A percentile compares a stretch with the other conserved stretches of the same genome.
Evolutionary conservation across 176 grass and related monocot genomes (phyloP).

Genomic region (Aegilops umbellulata): DNA sequence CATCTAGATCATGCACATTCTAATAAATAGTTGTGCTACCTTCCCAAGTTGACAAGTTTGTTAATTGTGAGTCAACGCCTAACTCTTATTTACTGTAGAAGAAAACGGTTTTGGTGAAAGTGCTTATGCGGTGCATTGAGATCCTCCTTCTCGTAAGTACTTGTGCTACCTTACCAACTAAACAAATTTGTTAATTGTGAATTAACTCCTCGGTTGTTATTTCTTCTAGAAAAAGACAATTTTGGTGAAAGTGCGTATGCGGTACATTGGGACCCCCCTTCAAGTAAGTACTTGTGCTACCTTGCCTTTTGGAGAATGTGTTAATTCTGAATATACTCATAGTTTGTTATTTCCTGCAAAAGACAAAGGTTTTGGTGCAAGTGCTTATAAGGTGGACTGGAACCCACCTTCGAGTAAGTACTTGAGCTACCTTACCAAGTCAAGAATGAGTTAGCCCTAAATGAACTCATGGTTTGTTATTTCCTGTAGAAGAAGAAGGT

Average conservation of each 20-base stretch:
- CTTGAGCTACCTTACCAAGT: too few species aligned
- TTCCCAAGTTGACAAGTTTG: not conserved
- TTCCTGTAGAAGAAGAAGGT: not conserved
- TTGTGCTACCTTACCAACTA: not conserved
- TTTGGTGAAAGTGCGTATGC: not conserved
- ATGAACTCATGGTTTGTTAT: not conserved
- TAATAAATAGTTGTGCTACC: not conserved
- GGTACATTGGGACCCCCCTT: not conserved
- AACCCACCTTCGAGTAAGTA: not conserved
- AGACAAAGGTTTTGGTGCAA: not conserved
- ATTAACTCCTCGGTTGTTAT: not conserved
- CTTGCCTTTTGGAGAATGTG: not conserved
- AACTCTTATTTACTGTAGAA: not conserved
- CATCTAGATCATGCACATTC: not conserved
- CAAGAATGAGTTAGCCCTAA: too few species aligned
- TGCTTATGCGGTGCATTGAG: not conserved
- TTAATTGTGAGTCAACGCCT: not conserved
- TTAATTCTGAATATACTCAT: not conserved
- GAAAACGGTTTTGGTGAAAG: not conserved
- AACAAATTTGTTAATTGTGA: not conserved
- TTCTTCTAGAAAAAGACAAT: not conserved
- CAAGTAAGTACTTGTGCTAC: not conserved
- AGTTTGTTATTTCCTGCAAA: not conserved
- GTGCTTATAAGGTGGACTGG: not conserved
- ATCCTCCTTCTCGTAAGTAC: not conserved